Percentiles rank a stretch among this genome's conserved stretches.
phyloP scores from a whole-genome alignment of 495 filamentous ascomycete genomes.

The Aspergillus diversus region DNA sequence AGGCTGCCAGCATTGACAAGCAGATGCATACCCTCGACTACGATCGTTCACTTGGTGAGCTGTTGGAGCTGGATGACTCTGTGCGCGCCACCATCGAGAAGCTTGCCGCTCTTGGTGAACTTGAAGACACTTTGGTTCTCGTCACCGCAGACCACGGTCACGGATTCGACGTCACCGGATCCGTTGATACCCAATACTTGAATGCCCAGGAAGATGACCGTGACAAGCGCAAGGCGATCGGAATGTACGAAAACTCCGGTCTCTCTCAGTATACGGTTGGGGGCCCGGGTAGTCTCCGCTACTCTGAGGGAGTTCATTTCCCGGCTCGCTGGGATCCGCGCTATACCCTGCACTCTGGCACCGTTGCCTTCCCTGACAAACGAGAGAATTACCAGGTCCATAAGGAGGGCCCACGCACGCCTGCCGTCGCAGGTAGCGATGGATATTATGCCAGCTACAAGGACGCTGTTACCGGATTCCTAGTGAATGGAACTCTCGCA shows the following conservation, averaged over 20 bases:
- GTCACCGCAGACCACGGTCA: slow-evolving; percentile 80
- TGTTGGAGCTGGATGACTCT: slow-evolving; percentile 78
- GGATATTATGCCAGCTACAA: slow-evolving; percentile 62
- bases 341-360: slow-evolving; percentile 69
- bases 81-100: slow-evolving; percentile 66
- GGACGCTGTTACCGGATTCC: slow-evolving; percentile 64
- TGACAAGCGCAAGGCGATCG: slow-evolving; percentile 67
- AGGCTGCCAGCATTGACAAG: slow-evolving; percentile 80
- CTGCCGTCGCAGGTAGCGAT: slow-evolving; percentile 51
- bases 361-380: slow-evolving; percentile 66
- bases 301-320: slow-evolving; percentile 69
- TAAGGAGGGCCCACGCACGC: slow-evolving; percentile 56
- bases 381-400: slow-evolving; percentile 69
- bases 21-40: slow-evolving; percentile 80
- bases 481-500: slow-evolving; percentile 71
- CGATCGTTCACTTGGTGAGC: slow-evolving; percentile 75
- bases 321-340: slow-evolving; percentile 76
- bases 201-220: slow-evolving; percentile 60
- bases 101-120: slow-evolving; percentile 55
- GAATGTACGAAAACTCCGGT: slow-evolving; percentile 66
- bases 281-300: slow-evolving; percentile 45
- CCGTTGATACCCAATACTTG: slow-evolving; percentile 61
- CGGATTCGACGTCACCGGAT: slow-evolving; percentile 68
- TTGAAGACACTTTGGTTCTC: slow-evolving; percentile 69
- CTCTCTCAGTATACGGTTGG: slow-evolving; percentile 67